Percentiles rank a stretch among this genome's conserved stretches.
phyloP scores from a whole-genome alignment of 345 rosid species.

The Lepidium didymum region DNA sequence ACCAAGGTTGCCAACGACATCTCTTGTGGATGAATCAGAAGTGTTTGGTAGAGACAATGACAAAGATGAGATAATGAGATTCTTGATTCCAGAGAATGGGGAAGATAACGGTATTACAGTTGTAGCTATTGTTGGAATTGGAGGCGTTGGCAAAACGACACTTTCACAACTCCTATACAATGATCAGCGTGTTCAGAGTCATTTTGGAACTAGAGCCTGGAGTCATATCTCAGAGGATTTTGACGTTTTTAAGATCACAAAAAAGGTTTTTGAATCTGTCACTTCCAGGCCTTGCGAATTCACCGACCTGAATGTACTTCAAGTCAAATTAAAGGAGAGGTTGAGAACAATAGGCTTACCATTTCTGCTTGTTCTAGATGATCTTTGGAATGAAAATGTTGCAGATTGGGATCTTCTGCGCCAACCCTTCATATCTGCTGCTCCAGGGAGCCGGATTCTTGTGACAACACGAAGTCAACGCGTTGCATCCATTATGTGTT shows the following conservation, averaged over 20 bases:
- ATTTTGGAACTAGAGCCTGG: conserved; percentile 28
- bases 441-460: conserved; percentile 31
- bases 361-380: conserved; percentile 34
- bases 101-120: not conserved
- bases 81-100: conserved; percentile 23
- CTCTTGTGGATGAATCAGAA: conserved; percentile 25
- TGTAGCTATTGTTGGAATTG: conserved; percentile 32
- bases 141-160: conserved; percentile 41
- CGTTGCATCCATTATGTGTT: conserved; percentile 24
- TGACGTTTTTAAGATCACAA: conserved; percentile 33
- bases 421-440: conserved; percentile 25
- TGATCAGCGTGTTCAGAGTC: conserved; percentile 10
- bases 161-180: conserved; percentile 35
- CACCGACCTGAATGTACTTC: conserved; percentile 31
- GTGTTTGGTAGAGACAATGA: conserved; percentile 31
- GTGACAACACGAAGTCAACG: conserved; percentile 33
- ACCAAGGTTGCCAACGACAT: conserved; percentile 25
- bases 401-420: conserved; percentile 27
- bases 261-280: conserved; percentile 28
- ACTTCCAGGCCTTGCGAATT: conserved; percentile 18
- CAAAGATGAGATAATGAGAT: conserved; percentile 14
- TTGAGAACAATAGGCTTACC: conserved; percentile 12
- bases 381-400: conserved; percentile 35
- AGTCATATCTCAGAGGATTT: conserved; percentile 38
- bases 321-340: conserved; percentile 28